Evolutionary conservation across 2,329 filamentous ascomycete species (phyloP).

Genomic region (Xylaria polymorpha): DNA sequence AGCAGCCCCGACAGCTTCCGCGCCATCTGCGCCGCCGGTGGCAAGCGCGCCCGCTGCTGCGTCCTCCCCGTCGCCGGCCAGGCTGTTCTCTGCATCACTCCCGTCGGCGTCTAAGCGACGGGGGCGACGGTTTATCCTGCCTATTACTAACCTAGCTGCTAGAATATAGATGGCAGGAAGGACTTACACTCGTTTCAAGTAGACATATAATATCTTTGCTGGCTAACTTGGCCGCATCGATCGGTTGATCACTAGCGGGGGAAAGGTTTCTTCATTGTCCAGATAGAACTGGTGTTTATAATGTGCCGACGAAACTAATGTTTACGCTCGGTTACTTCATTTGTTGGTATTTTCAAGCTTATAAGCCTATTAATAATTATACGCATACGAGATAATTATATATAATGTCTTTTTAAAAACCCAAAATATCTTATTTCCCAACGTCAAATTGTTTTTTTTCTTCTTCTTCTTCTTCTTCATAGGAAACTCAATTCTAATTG

Average conservation of each 20-base stretch:
- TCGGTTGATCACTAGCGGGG: not conserved
- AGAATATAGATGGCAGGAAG: not conserved
- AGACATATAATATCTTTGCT: not conserved
- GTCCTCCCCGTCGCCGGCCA: constrained; percentile 55
- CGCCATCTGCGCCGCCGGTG: constrained; percentile 54
- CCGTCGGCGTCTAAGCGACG: constrained; percentile 1
- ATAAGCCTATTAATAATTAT: not conserved
- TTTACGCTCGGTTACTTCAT: not conserved
- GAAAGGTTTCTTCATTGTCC: too few relatives aligned
- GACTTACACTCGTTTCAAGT: not conserved
- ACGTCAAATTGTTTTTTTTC: too few relatives aligned
- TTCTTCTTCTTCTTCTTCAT: too few relatives aligned
- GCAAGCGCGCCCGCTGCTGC: constrained; percentile 64
- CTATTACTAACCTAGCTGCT: not conserved
- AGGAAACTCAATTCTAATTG: not conserved
- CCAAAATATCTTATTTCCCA: too few relatives aligned
- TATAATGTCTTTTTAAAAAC: not conserved
- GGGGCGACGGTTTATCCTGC: not conserved
- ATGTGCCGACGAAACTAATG: not conserved
- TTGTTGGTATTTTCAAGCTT: not conserved
- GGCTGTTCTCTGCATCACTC: constrained; percentile 14
- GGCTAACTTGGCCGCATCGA: not conserved
- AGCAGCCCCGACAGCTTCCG: constrained; percentile 57
- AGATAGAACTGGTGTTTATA: not conserved
- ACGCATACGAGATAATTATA: constrained; percentile 4